Evolutionary conservation across 345 rosid genomes (phyloP).

Genomic region (Luvunga scandens): DNA sequence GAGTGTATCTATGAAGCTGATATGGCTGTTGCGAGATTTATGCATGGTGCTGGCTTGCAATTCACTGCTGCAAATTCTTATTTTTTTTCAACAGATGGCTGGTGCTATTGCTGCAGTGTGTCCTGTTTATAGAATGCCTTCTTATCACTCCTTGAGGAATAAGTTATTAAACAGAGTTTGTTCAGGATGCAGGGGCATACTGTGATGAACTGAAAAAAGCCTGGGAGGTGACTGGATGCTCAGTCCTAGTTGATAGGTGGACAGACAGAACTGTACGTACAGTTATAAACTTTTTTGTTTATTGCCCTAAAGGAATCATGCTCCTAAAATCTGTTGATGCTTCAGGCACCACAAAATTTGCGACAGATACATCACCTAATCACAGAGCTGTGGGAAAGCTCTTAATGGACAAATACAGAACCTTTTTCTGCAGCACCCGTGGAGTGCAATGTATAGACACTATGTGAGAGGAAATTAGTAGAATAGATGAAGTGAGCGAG

Average conservation of each 20-base stretch:
- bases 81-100: constrained; percentile 33
- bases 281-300: constrained; percentile 25
- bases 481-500: constrained; percentile 25
- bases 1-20: constrained; percentile 28
- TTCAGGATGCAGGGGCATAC: constrained; percentile 27
- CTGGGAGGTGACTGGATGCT: constrained; percentile 38
- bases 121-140: constrained; percentile 34
- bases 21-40: constrained; percentile 37
- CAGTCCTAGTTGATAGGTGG: constrained; percentile 34
- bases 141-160: constrained; percentile 27
- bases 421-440: constrained; percentile 30
- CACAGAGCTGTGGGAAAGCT: constrained; percentile 29
- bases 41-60: constrained; percentile 32
- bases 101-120: constrained; percentile 30
- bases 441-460: constrained; percentile 28
- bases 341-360: constrained; percentile 26
- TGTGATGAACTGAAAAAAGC: constrained; percentile 27
- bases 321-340: constrained; percentile 35
- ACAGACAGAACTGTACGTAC: constrained; percentile 17
- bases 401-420: constrained; percentile 25
- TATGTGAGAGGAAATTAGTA: constrained; percentile 26
- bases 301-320: constrained; percentile 35
- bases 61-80: constrained; percentile 30
- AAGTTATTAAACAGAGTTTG: constrained; percentile 25
- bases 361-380: constrained; percentile 25